phyloP scores from a whole-genome alignment of 768 basidiomycete genomes.

The Kwoniella pini region DNA sequence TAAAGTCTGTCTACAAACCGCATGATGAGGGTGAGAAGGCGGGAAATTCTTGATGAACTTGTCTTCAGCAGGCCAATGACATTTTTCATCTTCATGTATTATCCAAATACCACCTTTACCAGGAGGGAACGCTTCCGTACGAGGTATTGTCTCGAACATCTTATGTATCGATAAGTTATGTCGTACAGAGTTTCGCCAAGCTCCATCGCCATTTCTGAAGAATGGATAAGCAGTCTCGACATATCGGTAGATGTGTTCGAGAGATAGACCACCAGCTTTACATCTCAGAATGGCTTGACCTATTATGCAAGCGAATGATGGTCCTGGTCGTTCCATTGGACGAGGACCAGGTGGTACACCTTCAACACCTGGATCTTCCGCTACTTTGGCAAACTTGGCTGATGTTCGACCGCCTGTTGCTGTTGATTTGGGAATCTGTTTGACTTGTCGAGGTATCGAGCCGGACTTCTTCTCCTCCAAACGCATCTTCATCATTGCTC shows the following conservation, averaged over 20 bases:
- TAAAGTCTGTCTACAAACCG: constrained; percentile 39
- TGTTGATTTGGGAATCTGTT: constrained; percentile 16
- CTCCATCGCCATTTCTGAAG: constrained; percentile 87
- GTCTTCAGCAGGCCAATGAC: constrained; percentile 45
- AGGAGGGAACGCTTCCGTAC: constrained; percentile 54
- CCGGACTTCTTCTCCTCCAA: constrained; percentile 20
- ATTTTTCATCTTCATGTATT: constrained; percentile 46
- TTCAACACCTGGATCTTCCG: constrained; percentile 49
- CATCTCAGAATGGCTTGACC: constrained; percentile 91
- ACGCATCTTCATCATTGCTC: constrained; percentile 29
- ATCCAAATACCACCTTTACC: constrained; percentile 52
- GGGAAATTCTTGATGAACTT: constrained; percentile 51
- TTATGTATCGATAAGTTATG: constrained; percentile 92
- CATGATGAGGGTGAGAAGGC: constrained; percentile 38
- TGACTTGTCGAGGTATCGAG: not conserved
- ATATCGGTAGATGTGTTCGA: constrained; percentile 96
- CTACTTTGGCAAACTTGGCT: constrained; percentile 45
- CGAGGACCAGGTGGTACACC: constrained; percentile 79
- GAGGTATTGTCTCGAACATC: constrained; percentile 78
- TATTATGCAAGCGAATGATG: constrained; percentile 92
- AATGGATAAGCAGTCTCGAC: constrained; percentile 91
- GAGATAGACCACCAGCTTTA: constrained; percentile 75
- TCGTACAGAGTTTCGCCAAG: constrained; percentile 98
- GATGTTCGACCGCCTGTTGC: constrained; percentile 34
- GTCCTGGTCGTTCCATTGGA: constrained; percentile 73